Conservation (phyloP, 2,329 filamentous ascomycete species). For the Pseudocercospora ulei region DNA sequence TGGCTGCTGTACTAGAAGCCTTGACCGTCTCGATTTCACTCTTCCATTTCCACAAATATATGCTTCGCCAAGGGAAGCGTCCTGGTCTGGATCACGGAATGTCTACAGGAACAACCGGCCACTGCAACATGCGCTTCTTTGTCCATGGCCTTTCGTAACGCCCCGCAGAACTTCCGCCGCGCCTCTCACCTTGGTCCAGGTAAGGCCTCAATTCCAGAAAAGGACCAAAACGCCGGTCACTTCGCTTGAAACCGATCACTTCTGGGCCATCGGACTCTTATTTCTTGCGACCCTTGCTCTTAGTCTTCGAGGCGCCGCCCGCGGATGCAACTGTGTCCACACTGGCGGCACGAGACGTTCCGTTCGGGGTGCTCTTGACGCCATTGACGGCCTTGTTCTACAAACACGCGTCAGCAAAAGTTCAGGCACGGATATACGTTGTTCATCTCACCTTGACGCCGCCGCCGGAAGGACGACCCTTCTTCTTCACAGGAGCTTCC, state of each 20-base stretch:
- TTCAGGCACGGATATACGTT: neutral
- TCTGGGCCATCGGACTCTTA: conserved; percentile 12
- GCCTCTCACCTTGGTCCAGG: neutral
- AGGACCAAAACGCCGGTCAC: neutral
- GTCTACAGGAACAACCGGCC: conserved; percentile 6
- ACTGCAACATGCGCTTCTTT: conserved; percentile 3
- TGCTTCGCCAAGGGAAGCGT: neutral
- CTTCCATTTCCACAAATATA: neutral
- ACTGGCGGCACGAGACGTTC: conserved; percentile 77
- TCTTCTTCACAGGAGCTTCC: conserved; percentile 86
- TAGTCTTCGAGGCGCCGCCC: conserved; percentile 36
- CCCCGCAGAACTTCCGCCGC: neutral
- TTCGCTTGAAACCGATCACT: conserved; percentile 1
- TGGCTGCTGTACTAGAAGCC: too few relatives aligned
- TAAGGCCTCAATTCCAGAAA: neutral
- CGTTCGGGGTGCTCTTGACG: conserved; percentile 68
- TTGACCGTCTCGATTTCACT: neutral
- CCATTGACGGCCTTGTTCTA: conserved; percentile 91
- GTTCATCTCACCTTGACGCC: conserved; percentile 56
- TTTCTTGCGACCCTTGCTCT: conserved; percentile 37
- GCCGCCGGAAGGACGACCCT: conserved; percentile 61
- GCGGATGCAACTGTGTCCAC: conserved; percentile 64
- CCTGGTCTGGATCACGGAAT: conserved; percentile 6
- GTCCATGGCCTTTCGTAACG: neutral
- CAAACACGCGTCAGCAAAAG: conserved; percentile 12